phyloP scores from a whole-genome alignment of 2,329 filamentous ascomycete genomes.

The Chaetomium sp. region DNA sequence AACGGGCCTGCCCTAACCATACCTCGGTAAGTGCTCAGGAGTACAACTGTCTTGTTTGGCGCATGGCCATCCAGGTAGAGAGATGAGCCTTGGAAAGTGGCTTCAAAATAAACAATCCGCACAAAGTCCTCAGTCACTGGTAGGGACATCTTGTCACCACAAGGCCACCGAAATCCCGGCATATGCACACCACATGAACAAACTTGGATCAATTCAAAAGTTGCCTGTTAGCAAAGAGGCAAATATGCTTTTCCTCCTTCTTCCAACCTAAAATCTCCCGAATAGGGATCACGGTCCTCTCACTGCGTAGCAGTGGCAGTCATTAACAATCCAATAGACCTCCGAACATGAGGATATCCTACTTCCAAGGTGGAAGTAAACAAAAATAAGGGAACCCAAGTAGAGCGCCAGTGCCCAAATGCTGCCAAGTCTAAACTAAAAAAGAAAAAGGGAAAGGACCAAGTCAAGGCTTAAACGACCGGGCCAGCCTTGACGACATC shows the following conservation, averaged over 20 bases:
- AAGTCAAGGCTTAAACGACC: slow-evolving; percentile 28
- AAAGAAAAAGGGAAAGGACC: not conserved
- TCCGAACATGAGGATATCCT: slow-evolving; percentile 10
- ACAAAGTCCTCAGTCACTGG: too few relatives aligned
- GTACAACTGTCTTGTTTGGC: too few relatives aligned
- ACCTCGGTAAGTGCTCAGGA: too few relatives aligned
- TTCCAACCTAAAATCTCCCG: not conserved
- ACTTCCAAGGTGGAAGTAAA: not conserved
- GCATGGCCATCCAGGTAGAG: too few relatives aligned
- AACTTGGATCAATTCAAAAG: not conserved
- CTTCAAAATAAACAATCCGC: too few relatives aligned
- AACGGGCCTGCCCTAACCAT: too few relatives aligned
- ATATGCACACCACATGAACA: not conserved
- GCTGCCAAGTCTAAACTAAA: slow-evolving; percentile 16
- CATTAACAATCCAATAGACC: slow-evolving; percentile 1
- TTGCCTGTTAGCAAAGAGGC: not conserved
- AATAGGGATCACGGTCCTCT: not conserved
- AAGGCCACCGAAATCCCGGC: too few relatives aligned
- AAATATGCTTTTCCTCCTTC: not conserved
- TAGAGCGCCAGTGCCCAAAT: slow-evolving; percentile 21
- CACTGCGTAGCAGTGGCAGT: not conserved
- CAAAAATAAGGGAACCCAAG: not conserved
- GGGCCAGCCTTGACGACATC: slow-evolving; percentile 68
- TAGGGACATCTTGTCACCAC: too few relatives aligned
- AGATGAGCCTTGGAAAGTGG: too few relatives aligned